Percentiles rank a stretch among this genome's conserved stretches.
Conservation (phyloP, 1,284 basidiomycete species). For the Phylloboletellus chloephorus region DNA sequence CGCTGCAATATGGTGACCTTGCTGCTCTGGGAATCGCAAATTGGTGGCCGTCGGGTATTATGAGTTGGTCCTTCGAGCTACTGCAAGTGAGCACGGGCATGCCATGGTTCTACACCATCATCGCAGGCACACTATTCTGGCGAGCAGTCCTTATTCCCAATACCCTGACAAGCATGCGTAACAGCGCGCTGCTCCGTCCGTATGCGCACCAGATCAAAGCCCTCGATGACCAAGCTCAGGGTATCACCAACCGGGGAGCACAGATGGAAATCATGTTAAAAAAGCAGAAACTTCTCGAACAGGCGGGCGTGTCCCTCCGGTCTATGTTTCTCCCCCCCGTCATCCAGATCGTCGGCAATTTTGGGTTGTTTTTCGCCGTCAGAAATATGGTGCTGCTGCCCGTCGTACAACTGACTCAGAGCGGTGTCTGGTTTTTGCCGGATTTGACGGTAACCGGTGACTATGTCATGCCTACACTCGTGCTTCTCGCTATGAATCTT, state of each 20-base stretch:
- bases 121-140: constrained; percentile 65
- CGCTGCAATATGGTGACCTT: constrained; percentile 75
- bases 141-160: constrained; percentile 70
- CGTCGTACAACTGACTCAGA: constrained; percentile 68
- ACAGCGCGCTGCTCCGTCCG: constrained; percentile 65
- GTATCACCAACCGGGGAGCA: constrained; percentile 39
- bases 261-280: constrained; percentile 49
- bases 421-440: constrained; percentile 72
- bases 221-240: constrained; percentile 46
- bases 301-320: constrained; percentile 65
- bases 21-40: constrained; percentile 67
- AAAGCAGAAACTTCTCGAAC: constrained; percentile 60
- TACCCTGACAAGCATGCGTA: constrained; percentile 59
- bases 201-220: constrained; percentile 56
- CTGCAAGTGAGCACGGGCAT: constrained; percentile 71
- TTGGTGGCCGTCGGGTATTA: constrained; percentile 54
- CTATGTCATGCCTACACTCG: constrained; percentile 68
- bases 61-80: constrained; percentile 66
- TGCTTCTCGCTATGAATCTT: constrained; percentile 59
- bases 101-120: constrained; percentile 85
- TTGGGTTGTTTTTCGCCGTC: constrained; percentile 85
- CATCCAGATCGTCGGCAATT: constrained; percentile 73
- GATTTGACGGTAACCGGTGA: constrained; percentile 83
- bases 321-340: constrained; percentile 58
- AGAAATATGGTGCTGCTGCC: constrained; percentile 68